These are phyloP conservation scores for Corynespora cassiicola DNA, from an alignment of 2,329 filamentous ascomycete genomes.

Conservation along the genomic window DNA sequence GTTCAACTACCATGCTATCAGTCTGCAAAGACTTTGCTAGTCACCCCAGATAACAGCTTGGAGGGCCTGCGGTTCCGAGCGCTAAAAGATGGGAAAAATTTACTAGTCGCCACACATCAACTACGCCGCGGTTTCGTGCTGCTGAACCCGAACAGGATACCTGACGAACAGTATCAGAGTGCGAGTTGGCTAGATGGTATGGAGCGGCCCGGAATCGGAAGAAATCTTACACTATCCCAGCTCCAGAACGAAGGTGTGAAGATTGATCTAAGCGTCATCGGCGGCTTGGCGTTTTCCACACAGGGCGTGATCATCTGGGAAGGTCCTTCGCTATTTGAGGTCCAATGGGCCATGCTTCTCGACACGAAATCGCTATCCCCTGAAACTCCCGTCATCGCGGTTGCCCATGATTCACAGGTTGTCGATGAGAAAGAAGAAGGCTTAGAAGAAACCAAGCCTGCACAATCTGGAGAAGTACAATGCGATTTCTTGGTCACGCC, in stretches of 20 bases:
- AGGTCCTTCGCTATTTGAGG: constrained; percentile 51
- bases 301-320: constrained; percentile 50
- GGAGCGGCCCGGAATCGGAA: constrained; percentile 48
- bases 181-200: constrained; percentile 53
- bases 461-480: constrained; percentile 48
- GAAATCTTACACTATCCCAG: constrained; percentile 42
- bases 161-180: constrained; percentile 30
- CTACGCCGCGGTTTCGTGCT: constrained; percentile 52
- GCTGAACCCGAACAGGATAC: constrained; percentile 45
- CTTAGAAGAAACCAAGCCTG: constrained; percentile 25
- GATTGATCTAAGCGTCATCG: constrained; percentile 49
- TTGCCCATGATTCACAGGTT: constrained; percentile 53
- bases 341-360: constrained; percentile 52
- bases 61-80: constrained; percentile 48
- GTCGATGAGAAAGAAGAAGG: constrained; percentile 36
- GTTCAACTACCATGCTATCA: constrained; percentile 40
- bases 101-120: constrained; percentile 52
- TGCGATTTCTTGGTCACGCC: constrained; percentile 52
- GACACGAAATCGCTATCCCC: constrained; percentile 36
- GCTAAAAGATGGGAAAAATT: constrained; percentile 48
- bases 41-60: constrained; percentile 54
- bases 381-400: constrained; percentile 36
- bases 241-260: constrained; percentile 33
- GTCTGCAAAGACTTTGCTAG: constrained; percentile 42
- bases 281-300: constrained; percentile 48